Base-by-base conservation (phyloP, 768 basidiomycete genomes). In the Hydnum rufescens region DNA sequence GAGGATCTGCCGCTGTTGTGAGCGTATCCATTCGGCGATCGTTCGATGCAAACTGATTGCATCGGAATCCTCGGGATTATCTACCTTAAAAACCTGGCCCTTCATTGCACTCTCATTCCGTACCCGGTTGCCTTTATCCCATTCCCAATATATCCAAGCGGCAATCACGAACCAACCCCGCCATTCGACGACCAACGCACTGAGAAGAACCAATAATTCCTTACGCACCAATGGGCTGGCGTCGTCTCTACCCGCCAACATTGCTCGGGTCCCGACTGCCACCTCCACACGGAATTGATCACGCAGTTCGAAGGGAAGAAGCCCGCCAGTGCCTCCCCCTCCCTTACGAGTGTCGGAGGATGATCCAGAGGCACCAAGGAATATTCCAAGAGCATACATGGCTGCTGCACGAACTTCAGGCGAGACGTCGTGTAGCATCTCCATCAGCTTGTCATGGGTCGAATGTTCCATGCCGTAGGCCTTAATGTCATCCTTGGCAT, bases 161-260 rank as follows among this genome's bases (percentile, higher is more conserved):
- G 93, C 95, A 34, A 90, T 78, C 47, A 93, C 86, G 59, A 97
- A 89, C 68, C 86, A 86, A 4, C 93, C 95, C 53, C 89, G 70
- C 87, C 92, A 96, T 64, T 97, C 93, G 64, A 89, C 84, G 32
- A 92, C 90, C 22, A 97, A 70, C 60, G 85, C 88, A 60, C 87
- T 90, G 53, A 97, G 78, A 34, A 97, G 72, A 34, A 96, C 75
- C 31, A 96, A 70, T 22, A 96, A 70, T 63, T 97, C 95, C 66
- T 95, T 95, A 54, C 93, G 71, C 6, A 92, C 93, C 80, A 95
- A 86, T 0, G 95, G 93, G 54, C 85, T 88, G 1, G 88, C 95
- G 62, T 99, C 95, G 52, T 87, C 87, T 64, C 87, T 84, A 51
- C 86, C 82, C 5, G 82, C 81, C 42, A 96, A 73, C 5, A 85